Evolutionary conservation across 495 filamentous ascomycete genomes (phyloP).

Genomic region (Mytilinidion resinicola): DNA sequence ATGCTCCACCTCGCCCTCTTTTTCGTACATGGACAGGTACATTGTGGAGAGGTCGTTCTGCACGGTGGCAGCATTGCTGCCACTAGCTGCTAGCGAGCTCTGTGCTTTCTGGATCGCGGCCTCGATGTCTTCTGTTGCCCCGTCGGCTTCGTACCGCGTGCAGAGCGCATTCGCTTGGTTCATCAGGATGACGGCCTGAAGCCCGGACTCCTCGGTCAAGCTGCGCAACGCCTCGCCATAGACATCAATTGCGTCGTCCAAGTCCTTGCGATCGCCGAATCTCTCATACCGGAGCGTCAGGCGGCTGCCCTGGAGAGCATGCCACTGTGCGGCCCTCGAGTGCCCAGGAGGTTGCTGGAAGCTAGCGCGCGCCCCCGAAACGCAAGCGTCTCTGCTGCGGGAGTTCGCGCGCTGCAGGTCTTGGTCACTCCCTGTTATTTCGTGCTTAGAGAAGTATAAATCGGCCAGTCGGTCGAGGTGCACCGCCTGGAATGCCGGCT

Average conservation of each 20-base stretch:
- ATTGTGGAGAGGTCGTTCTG: conserved; percentile 8
- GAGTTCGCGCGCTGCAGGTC: not conserved
- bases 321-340: conserved; percentile 6
- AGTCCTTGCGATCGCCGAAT: conserved; percentile 4
- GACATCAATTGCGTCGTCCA: conserved; percentile 5
- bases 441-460: conserved; percentile 5
- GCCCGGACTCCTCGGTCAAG: conserved; percentile 1
- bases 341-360: not conserved
- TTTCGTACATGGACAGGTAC: conserved; percentile 11
- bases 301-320: conserved; percentile 5
- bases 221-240: not conserved
- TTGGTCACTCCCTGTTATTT: not conserved
- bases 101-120: not conserved
- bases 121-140: not conserved
- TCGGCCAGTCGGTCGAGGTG: conserved; percentile 9
- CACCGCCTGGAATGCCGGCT: conserved; percentile 6
- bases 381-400: not conserved
- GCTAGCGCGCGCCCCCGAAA: not conserved
- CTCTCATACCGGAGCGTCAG: conserved; percentile 6
- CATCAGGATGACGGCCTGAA: conserved; percentile 6
- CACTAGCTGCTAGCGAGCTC: not conserved
- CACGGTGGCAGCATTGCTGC: conserved; percentile 1
- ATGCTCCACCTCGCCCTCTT: not conserved
- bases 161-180: conserved; percentile 9
- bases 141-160: conserved; percentile 3